Base-by-base conservation (phyloP, 805 yeast species). In the Blastobotrys chiropterorum region DNA sequence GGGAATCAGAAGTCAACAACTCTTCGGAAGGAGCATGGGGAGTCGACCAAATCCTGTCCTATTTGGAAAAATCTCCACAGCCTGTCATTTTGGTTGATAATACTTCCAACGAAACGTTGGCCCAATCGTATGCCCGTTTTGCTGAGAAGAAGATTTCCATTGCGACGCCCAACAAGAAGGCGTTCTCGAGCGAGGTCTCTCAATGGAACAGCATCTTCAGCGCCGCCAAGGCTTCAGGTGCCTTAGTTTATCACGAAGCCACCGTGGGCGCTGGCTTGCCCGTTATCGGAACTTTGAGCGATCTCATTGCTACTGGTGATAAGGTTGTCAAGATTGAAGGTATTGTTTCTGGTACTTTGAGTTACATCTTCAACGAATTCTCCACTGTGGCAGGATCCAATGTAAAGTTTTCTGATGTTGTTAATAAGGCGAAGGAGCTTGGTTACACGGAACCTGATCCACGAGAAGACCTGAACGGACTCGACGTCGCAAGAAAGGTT, bases 401-500 rank as follows among this genome's bases (percentile, higher is more conserved):
- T 22, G 78, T 81, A 54, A 86, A 85, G 67, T 94, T 90, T 69
- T 89, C 97, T 21, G 96, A 90, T 51, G 83, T 94, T 48, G 98
- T 94, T 53, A 76, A 79, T 57, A 82, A 82, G 46, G 99, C 99
- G 49, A 92, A 92, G 72, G 72, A 82, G 49, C 76, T 89, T 59
- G 99, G 99, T 48, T 94, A 89, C 79, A 92, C 97, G 42, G 99
- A 94, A 73, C 99, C 99, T 47, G 99, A 94, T 70, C 99, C 99
- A 70, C 85, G 99, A 73, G 99, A 94, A 69, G 99, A 94, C 68
- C 80, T 94, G 70, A 94, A 92, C 70, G 99, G 99, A 50, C 78
- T 94, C 67, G 99, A 94, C 67, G 97, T 94, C 55, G 99, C 99
- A 44, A 85, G 99, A 79, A 94, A 94, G 71, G 97, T 94, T 30